These are phyloP conservation scores for Phytophthora agathidicida DNA, from an alignment of 352 stramenopile species.

Conservation along the genomic window DNA sequence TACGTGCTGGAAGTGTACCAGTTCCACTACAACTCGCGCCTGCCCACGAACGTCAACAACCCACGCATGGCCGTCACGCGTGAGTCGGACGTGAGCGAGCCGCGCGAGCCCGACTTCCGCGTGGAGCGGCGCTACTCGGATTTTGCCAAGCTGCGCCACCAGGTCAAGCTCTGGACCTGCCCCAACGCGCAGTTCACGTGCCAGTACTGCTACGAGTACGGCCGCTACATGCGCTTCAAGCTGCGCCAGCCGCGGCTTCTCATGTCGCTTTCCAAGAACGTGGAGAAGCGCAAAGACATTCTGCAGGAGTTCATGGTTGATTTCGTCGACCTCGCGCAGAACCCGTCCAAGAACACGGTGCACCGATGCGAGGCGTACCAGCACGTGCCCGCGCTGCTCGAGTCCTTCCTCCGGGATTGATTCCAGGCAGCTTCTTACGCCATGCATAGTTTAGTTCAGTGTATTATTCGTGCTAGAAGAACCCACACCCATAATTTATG, in stretches of 20 bases:
- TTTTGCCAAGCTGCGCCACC: constrained; percentile 53
- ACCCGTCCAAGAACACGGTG: constrained; percentile 37
- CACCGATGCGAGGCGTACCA: constrained; percentile 50
- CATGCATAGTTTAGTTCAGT: constrained; percentile 6
- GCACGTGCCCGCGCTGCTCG: constrained; percentile 52
- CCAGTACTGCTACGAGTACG: constrained; percentile 66
- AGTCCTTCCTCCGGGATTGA: constrained; percentile 54
- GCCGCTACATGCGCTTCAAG: constrained; percentile 59
- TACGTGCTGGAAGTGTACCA: constrained; percentile 67
- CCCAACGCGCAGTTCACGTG: constrained; percentile 57
- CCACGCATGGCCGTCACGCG: constrained; percentile 36
- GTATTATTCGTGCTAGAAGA: no score
- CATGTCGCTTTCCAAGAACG: constrained; percentile 38
- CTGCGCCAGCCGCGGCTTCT: constrained; percentile 51
- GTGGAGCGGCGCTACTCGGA: constrained; percentile 72
- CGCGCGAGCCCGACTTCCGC: constrained; percentile 49
- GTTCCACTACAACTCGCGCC: constrained; percentile 53
- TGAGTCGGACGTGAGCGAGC: constrained; percentile 20
- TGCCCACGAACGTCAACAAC: constrained; percentile 55
- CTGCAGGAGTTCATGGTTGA: constrained; percentile 57
- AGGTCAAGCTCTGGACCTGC: constrained; percentile 50
- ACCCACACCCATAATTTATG: constrained; percentile 27
- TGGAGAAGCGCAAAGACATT: constrained; percentile 58
- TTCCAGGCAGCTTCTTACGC: constrained; percentile 6
- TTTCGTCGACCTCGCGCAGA: constrained; percentile 53